These are phyloP conservation scores for Phyllosticta paracitricarpa DNA, from an alignment of 2,329 filamentous ascomycete genomes.

Conservation along the genomic window DNA sequence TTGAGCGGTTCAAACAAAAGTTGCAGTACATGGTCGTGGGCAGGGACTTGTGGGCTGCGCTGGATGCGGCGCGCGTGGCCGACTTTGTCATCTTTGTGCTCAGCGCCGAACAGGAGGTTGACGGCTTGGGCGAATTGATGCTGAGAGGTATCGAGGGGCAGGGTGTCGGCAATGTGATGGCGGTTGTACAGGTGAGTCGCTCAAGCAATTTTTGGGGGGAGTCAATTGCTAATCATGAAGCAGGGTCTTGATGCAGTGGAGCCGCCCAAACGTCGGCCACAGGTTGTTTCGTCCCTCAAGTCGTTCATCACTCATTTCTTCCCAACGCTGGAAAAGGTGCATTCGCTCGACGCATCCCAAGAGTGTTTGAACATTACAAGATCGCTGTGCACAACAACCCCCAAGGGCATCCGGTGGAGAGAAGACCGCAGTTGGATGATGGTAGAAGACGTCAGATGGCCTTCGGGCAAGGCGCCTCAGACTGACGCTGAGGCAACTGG, in stretches of 20 bases:
- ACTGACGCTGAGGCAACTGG: constrained; percentile 40
- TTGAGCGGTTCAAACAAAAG: constrained; percentile 93
- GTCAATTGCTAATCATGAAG: constrained; percentile 1
- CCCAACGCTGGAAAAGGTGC: constrained; percentile 81
- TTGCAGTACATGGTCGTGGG: constrained; percentile 72
- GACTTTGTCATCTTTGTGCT: constrained; percentile 87
- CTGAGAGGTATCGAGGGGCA: constrained; percentile 84
- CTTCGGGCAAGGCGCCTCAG: constrained; percentile 34
- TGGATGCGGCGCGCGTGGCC: constrained; percentile 79
- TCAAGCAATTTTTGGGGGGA: neutral
- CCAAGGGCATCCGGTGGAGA: constrained; percentile 91
- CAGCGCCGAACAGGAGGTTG: constrained; percentile 73
- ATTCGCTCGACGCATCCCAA: constrained; percentile 77
- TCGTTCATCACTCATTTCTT: constrained; percentile 94
- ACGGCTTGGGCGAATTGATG: constrained; percentile 73
- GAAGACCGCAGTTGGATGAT: constrained; percentile 95
- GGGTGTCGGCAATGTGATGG: constrained; percentile 86
- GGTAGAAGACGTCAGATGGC: constrained; percentile 70
- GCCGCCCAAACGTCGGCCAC: constrained; percentile 64
- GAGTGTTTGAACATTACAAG: constrained; percentile 87
- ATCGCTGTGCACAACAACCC: constrained; percentile 80
- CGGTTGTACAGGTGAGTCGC: constrained; percentile 53
- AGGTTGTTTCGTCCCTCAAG: constrained; percentile 72
- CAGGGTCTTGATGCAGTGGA: constrained; percentile 63
- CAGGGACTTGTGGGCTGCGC: constrained; percentile 62